Evolutionary conservation across 768 basidiomycete species (phyloP).

Genomic region (Mycena leptocephala): DNA sequence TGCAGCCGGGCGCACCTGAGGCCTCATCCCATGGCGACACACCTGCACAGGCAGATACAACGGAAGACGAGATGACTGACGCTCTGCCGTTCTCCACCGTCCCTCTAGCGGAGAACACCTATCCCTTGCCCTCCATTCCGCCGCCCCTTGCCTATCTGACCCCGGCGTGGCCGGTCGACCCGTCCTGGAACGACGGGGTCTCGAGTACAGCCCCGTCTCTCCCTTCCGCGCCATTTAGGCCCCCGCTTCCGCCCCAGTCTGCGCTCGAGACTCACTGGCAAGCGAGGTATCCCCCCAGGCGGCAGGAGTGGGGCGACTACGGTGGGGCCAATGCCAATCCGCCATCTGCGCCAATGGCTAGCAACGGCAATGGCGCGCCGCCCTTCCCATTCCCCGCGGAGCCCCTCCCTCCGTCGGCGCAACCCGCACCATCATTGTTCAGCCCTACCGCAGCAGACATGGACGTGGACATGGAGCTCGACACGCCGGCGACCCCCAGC

Average conservation of each 20-base stretch:
- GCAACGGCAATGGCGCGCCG: background rate
- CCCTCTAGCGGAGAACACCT: background rate
- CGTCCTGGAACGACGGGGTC: background rate
- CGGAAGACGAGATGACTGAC: background rate
- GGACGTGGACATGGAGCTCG: conserved; percentile 50
- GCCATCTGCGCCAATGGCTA: background rate
- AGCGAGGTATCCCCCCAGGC: background rate
- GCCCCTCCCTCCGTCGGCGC: background rate
- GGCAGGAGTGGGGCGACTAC: background rate
- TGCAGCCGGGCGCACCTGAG: background rate
- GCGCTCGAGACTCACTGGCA: conserved; percentile 9
- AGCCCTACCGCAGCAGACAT: background rate
- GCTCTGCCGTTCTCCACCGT: background rate
- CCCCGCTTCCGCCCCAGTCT: conserved; percentile 4
- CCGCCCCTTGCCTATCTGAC: conserved; percentile 1
- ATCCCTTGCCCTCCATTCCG: background rate
- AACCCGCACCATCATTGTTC: background rate
- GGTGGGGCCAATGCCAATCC: background rate
- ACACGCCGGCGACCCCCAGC: conserved; percentile 39
- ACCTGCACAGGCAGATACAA: background rate
- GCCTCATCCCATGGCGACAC: background rate
- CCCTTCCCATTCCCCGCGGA: background rate
- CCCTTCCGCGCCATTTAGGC: background rate
- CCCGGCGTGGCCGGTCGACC: background rate
- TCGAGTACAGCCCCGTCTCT: background rate